A percentile compares a stretch with the other conserved stretches of the same genome.
Conservation (phyloP, 345 rosid genomes). For the Arabidopsis suecica region DNA sequence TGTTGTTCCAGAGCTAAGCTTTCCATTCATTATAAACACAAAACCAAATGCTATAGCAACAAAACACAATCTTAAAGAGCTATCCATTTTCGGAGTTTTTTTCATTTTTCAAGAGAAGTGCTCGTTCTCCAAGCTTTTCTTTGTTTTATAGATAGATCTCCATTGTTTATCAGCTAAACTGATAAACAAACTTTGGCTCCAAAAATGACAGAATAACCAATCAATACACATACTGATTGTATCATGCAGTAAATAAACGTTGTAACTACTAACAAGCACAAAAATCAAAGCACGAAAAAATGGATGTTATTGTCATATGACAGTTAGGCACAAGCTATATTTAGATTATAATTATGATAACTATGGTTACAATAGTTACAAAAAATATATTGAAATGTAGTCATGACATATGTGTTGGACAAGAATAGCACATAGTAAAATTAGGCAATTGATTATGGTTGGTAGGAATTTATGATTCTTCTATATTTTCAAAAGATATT, state of each 20-base stretch:
- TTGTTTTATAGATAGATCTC: slow-evolving; percentile 24
- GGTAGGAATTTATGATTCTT: slow-evolving; percentile 9
- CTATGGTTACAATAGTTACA: neutral
- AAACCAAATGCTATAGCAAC: slow-evolving; percentile 20
- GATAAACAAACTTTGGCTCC: slow-evolving; percentile 16
- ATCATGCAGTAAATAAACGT: slow-evolving; percentile 25
- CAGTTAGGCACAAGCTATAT: slow-evolving; percentile 16
- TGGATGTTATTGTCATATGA: slow-evolving; percentile 9
- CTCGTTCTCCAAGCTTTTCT: slow-evolving; percentile 5
- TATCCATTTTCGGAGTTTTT: slow-evolving; percentile 18
- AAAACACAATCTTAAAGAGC: slow-evolving; percentile 25
- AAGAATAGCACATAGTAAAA: slow-evolving; percentile 16
- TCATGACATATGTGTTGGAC: slow-evolving; percentile 4
- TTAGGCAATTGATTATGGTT: slow-evolving; percentile 4
- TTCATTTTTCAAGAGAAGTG: neutral
- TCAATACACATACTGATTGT: slow-evolving; percentile 30
- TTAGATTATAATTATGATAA: slow-evolving; percentile 23
- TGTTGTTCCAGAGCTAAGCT: slow-evolving; percentile 20
- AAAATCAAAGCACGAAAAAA: neutral
- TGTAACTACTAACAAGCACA: slow-evolving; percentile 8
- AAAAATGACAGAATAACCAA: slow-evolving; percentile 17
- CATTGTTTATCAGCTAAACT: slow-evolving; percentile 4
- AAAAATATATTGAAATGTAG: neutral
- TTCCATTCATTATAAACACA: slow-evolving; percentile 30
- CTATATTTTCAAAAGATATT: slow-evolving; percentile 14